phyloP scores from a whole-genome alignment of 768 basidiomycete genomes.

The Filobasidium wieringae region DNA sequence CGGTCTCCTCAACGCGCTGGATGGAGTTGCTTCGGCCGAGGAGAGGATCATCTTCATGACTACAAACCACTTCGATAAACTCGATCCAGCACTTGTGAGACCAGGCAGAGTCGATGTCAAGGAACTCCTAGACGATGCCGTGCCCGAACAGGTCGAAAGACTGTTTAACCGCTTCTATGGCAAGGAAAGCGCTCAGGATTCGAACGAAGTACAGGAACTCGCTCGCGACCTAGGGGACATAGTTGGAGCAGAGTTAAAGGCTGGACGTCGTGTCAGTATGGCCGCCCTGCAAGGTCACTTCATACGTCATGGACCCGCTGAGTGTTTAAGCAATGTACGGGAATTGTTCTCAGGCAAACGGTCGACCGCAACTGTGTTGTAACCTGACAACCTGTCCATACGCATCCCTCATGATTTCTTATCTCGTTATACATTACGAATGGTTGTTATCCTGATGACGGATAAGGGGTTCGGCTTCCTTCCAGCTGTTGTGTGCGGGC shows the following conservation, averaged over 20 bases:
- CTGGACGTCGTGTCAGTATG: conserved; percentile 70
- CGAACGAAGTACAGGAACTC: conserved; percentile 42
- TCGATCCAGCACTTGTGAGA: conserved; percentile 89
- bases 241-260: conserved; percentile 47
- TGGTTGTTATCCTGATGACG: too few relatives aligned
- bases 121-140: conserved; percentile 74
- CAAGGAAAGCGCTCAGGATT: conserved; percentile 36
- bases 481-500: too few relatives aligned
- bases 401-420: too few relatives aligned
- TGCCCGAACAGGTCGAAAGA: conserved; percentile 59
- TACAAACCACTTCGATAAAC: conserved; percentile 80
- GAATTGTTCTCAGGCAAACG: conserved; percentile 16
- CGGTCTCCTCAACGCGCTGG: conserved; percentile 89
- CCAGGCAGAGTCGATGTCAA: conserved; percentile 88
- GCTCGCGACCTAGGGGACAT: conserved; percentile 48
- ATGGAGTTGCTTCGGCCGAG: conserved; percentile 94
- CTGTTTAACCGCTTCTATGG: conserved; percentile 80
- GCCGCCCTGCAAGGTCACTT: conserved; percentile 90
- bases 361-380: too few relatives aligned
- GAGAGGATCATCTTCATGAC: conserved; percentile 99
- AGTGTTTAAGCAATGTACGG: conserved; percentile 23
- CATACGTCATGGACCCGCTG: conserved; percentile 52
- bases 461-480: too few relatives aligned
- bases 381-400: too few relatives aligned
- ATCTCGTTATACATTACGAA: too few relatives aligned